These are phyloP conservation scores for Cyclostephanos tholiformis DNA, from an alignment of 108 stramenopile genomes.

Conservation along the genomic window DNA sequence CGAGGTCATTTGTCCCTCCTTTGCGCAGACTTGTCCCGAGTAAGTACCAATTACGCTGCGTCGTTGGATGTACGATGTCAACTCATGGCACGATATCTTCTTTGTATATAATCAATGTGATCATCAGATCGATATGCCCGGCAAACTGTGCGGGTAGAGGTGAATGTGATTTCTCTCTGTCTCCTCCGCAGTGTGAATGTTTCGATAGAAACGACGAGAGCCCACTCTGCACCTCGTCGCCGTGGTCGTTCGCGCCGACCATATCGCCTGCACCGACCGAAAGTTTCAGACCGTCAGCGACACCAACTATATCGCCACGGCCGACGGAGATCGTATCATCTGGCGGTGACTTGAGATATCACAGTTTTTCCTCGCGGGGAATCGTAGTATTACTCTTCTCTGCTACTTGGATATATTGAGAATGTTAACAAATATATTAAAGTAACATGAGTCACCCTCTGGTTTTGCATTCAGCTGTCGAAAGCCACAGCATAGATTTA, in stretches of 20 bases:
- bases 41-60: slow-evolving; percentile 2
- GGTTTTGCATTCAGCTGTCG: too few species aligned
- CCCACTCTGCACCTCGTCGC: slow-evolving; percentile 26
- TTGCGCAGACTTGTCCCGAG: slow-evolving; percentile 41
- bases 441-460: too few species aligned
- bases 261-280: slow-evolving; percentile 45
- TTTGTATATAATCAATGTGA: background rate
- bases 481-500: too few species aligned
- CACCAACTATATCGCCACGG: slow-evolving; percentile 39
- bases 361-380: slow-evolving; percentile 3
- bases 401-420: background rate
- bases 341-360: background rate
- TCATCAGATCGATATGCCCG: slow-evolving; percentile 35
- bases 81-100: background rate
- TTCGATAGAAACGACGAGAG: slow-evolving; percentile 45
- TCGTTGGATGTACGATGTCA: background rate
- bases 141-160: slow-evolving; percentile 50
- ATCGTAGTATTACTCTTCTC: background rate
- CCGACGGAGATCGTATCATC: slow-evolving; percentile 34
- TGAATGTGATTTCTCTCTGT: slow-evolving; percentile 37
- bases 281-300: slow-evolving; percentile 24
- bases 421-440: too few species aligned
- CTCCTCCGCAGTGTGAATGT: slow-evolving; percentile 47
- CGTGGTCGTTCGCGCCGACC: slow-evolving; percentile 45
- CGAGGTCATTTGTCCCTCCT: slow-evolving; percentile 41